A percentile compares a stretch with the other conserved stretches of the same genome.
Conservation (phyloP, 1,284 basidiomycete genomes). For the Ganoderma multipileum region DNA sequence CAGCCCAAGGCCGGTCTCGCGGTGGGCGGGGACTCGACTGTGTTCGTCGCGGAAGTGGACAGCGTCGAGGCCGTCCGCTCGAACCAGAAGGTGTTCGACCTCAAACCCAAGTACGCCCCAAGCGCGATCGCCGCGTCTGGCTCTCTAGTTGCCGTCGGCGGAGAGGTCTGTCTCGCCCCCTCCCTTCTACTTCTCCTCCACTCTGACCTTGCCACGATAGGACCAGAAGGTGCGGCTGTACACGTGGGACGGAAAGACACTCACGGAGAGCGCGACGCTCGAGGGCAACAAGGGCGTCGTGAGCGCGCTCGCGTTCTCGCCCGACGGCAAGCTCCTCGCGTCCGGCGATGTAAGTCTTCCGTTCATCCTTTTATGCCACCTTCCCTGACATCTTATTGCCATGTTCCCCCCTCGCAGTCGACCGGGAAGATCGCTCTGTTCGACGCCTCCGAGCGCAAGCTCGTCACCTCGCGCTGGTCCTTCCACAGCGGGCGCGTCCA, state of each 20-base stretch:
- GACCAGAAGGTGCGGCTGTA: constrained; percentile 80
- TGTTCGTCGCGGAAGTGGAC: constrained; percentile 76
- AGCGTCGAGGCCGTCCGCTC: constrained; percentile 72
- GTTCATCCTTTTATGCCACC: no score
- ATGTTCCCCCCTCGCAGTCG: constrained; percentile 52
- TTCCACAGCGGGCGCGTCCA: constrained; percentile 88
- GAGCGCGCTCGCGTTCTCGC: constrained; percentile 83
- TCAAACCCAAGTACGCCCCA: constrained; percentile 60
- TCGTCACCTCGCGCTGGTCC: constrained; percentile 83
- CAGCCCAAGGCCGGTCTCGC: constrained; percentile 79
- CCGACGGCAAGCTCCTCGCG: constrained; percentile 78
- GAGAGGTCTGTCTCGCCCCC: constrained; percentile 62
- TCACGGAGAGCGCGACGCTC: constrained; percentile 63
- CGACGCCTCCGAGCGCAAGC: constrained; percentile 72
- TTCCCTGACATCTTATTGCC: background rate
- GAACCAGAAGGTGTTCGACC: constrained; percentile 69
- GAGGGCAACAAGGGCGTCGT: constrained; percentile 78
- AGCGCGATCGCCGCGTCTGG: constrained; percentile 63
- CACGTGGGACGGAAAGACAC: constrained; percentile 68
- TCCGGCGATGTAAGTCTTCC: constrained; percentile 74
- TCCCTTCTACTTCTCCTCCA: background rate
- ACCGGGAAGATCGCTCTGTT: constrained; percentile 84
- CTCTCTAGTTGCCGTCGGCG: constrained; percentile 72
- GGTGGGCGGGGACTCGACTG: constrained; percentile 64
- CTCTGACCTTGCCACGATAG: constrained; percentile 42